Conservation (phyloP, 2,329 filamentous ascomycete genomes). For the Hypoxylon sp. region DNA sequence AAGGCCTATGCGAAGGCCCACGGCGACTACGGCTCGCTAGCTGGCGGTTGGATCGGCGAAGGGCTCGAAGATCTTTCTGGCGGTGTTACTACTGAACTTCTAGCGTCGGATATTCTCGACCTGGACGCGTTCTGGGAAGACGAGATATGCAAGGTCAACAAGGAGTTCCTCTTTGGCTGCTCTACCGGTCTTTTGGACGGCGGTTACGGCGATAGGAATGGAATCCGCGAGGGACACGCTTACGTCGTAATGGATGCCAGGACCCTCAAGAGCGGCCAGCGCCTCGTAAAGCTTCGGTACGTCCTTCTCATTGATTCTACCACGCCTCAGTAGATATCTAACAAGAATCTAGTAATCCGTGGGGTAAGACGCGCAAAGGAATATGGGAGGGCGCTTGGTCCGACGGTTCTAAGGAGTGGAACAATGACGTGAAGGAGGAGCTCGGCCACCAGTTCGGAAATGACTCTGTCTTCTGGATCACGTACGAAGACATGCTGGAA, state of each 20-base stretch:
- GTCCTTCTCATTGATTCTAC: neutral
- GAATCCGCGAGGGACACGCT: slow-evolving; percentile 66
- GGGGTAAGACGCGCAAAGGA: slow-evolving; percentile 65
- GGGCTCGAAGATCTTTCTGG: slow-evolving; percentile 68
- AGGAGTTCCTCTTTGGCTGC: slow-evolving; percentile 81
- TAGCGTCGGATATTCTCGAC: slow-evolving; percentile 76
- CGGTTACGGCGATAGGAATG: slow-evolving; percentile 67
- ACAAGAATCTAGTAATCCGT: slow-evolving; percentile 57
- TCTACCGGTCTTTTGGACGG: slow-evolving; percentile 69
- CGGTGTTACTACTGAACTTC: slow-evolving; percentile 73
- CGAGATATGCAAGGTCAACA: slow-evolving; percentile 80
- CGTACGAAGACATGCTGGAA: slow-evolving; percentile 67
- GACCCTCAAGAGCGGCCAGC: slow-evolving; percentile 59
- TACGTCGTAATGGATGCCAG: slow-evolving; percentile 68
- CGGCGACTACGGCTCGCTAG: slow-evolving; percentile 75
- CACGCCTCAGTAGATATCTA: slow-evolving; percentile 9
- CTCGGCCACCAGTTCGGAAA: slow-evolving; percentile 67
- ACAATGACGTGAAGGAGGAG: slow-evolving; percentile 63
- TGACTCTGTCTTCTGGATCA: slow-evolving; percentile 71
- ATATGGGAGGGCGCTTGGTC: slow-evolving; percentile 68
- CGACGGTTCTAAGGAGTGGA: slow-evolving; percentile 69
- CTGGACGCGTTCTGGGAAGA: slow-evolving; percentile 85
- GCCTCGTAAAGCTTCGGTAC: slow-evolving; percentile 63
- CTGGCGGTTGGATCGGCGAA: slow-evolving; percentile 74
- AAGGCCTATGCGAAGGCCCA: slow-evolving; percentile 88